A percentile compares a stretch with the other conserved stretches of the same genome.
Evolutionary conservation across 768 basidiomycete species (phyloP).

Genomic region (Lentinula lateritia): DNA sequence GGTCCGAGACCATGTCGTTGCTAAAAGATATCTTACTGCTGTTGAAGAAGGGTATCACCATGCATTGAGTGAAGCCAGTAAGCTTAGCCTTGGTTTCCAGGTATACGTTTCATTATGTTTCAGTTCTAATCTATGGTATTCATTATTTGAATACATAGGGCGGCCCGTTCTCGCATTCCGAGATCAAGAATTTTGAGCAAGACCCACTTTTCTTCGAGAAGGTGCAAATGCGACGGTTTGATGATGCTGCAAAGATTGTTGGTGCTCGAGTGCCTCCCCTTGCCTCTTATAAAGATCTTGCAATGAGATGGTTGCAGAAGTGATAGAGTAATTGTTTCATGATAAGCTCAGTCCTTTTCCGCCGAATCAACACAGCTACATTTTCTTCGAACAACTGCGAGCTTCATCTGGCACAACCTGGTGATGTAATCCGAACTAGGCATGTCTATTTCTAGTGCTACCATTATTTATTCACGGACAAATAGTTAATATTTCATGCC

Average conservation of each 20-base stretch:
- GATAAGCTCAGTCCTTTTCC: no score
- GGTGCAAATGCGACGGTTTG: background rate
- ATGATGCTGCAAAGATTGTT: slow-evolving; percentile 1
- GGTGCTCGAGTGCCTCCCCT: background rate
- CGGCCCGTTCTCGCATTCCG: background rate
- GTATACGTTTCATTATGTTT: background rate
- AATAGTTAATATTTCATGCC: no score
- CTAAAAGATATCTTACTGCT: slow-evolving; percentile 1
- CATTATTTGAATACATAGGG: background rate
- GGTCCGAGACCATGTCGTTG: slow-evolving; percentile 3
- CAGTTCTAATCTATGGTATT: background rate
- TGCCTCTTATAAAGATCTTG: background rate
- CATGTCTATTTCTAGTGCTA: no score
- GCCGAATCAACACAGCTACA: no score
- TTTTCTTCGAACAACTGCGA: no score
- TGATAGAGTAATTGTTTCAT: no score
- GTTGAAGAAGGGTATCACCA: slow-evolving; percentile 1
- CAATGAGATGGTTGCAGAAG: background rate
- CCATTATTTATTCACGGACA: no score
- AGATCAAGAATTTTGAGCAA: background rate
- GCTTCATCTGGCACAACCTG: no score
- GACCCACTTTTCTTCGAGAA: background rate
- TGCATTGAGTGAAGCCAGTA: background rate
- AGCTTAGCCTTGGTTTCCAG: background rate
- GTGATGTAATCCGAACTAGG: no score